These are phyloP conservation scores for Crucihimalaya himalaica DNA, from an alignment of 345 rosid genomes.

Conservation along the genomic window DNA sequence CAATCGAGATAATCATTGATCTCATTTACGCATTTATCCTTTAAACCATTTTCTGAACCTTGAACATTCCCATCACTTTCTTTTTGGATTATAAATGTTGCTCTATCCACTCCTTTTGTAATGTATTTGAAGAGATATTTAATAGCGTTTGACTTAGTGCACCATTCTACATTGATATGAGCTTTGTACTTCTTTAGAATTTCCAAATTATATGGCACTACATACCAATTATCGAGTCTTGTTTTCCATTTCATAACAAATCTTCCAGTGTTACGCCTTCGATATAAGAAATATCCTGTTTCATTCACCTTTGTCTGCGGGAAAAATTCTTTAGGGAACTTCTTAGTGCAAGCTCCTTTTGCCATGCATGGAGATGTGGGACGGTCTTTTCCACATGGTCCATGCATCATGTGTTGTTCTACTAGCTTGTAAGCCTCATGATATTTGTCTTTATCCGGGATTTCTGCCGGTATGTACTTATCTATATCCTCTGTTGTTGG, in stretches of 20 bases:
- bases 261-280: background rate
- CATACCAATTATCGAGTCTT: background rate
- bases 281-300: background rate
- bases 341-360: background rate
- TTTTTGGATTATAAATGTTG: background rate
- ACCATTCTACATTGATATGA: too few relatives aligned
- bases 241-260: background rate
- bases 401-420: slow-evolving; percentile 1
- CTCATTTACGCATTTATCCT: background rate
- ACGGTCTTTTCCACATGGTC: background rate
- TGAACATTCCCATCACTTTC: background rate
- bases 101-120: background rate
- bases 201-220: background rate
- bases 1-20: background rate
- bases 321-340: background rate
- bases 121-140: too few relatives aligned
- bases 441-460: background rate
- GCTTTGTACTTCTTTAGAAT: background rate
- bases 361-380: background rate
- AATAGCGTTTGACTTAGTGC: too few relatives aligned
- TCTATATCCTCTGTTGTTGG: background rate
- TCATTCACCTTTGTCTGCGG: background rate
- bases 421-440: background rate
- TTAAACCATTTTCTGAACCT: background rate
- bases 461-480: background rate